Evolutionary conservation across 1,284 basidiomycete genomes (phyloP).

Genomic region (Ceratobasidium theobromae): DNA sequence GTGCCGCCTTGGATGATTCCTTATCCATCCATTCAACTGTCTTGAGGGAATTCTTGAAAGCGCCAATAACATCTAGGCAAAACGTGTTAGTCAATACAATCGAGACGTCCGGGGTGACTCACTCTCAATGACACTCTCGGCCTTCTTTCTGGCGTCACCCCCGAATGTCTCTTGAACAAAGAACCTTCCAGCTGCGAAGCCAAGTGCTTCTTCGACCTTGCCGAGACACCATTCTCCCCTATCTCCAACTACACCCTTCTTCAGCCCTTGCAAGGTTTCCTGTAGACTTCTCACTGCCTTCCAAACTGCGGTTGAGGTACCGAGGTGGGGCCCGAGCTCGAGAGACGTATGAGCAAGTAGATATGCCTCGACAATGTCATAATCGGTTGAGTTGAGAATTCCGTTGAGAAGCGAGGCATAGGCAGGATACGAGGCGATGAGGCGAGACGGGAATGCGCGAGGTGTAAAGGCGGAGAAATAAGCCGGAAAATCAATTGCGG

Average conservation of each 20-base stretch:
- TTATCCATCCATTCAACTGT: constrained; percentile 91
- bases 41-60: constrained; percentile 80
- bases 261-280: constrained; percentile 78
- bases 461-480: constrained; percentile 81
- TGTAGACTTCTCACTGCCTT: constrained; percentile 67
- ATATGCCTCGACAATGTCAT: constrained; percentile 83
- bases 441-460: constrained; percentile 68
- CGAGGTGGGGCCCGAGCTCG: constrained; percentile 66
- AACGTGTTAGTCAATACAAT: not conserved
- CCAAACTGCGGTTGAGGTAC: constrained; percentile 73
- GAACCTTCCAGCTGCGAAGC: constrained; percentile 72
- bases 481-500: constrained; percentile 76
- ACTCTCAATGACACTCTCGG: constrained; percentile 82
- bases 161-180: constrained; percentile 89
- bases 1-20: constrained; percentile 76
- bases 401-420: constrained; percentile 70
- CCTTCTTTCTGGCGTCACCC: constrained; percentile 76
- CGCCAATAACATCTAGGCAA: constrained; percentile 67
- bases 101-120: constrained; percentile 34
- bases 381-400: constrained; percentile 68
- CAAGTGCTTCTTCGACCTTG: constrained; percentile 63
- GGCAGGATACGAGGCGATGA: constrained; percentile 83
- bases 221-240: constrained; percentile 74
- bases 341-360: constrained; percentile 73
- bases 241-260: constrained; percentile 82